Conservation (phyloP, 1,139 yeast species). For the Yamadazyma mexicana region DNA sequence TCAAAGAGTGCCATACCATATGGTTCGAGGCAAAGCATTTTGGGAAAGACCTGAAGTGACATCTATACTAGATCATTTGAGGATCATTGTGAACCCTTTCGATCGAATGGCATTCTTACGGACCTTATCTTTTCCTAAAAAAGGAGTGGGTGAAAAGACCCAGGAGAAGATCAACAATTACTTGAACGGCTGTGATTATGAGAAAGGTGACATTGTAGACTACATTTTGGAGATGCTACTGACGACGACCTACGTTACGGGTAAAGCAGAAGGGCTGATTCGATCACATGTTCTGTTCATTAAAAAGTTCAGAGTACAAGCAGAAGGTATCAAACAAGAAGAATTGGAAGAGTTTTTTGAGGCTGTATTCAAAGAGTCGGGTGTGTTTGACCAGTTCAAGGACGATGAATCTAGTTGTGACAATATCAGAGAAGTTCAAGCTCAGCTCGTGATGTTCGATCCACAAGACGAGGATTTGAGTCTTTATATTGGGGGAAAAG, state of each 20-base stretch:
- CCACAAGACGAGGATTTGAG: conserved; percentile 51
- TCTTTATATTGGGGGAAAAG: conserved; percentile 27
- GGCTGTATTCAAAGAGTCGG: conserved; percentile 26
- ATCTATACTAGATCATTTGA: conserved; percentile 60
- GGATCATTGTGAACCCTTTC: conserved; percentile 55
- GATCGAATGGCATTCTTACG: conserved; percentile 63
- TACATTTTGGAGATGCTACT: not conserved
- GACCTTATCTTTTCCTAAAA: conserved; percentile 58
- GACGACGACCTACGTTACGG: not conserved
- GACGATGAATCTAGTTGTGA: conserved; percentile 23
- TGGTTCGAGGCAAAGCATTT: conserved; percentile 73
- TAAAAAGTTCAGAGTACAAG: conserved; percentile 22
- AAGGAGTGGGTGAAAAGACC: conserved; percentile 71
- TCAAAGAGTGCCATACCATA: conserved; percentile 58
- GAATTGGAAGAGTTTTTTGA: conserved; percentile 22
- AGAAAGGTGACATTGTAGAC: not conserved
- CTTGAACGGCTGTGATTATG: conserved; percentile 6
- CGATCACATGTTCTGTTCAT: conserved; percentile 30
- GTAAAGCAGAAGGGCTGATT: conserved; percentile 9
- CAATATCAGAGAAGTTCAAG: conserved; percentile 47
- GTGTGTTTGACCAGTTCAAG: conserved; percentile 31
- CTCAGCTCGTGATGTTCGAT: conserved; percentile 38
- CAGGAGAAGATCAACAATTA: conserved; percentile 31
- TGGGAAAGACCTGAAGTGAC: conserved; percentile 78
- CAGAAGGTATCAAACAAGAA: conserved; percentile 8